Evolutionary conservation across 257 asterid genomes (phyloP).

Genomic region (Catharanthus roseus): DNA sequence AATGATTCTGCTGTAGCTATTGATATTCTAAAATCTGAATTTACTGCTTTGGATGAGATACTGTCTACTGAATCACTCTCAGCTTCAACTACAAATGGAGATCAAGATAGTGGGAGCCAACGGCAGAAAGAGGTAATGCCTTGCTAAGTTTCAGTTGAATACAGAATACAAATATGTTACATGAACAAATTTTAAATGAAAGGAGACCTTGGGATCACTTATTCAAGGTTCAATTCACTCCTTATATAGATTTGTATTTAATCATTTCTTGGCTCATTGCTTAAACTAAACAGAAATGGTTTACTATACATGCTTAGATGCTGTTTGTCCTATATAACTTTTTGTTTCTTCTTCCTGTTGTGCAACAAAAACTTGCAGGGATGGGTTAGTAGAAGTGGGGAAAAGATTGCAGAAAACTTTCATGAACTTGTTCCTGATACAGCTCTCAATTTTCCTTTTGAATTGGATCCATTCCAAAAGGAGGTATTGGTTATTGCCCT

Average conservation of each 20-base stretch:
- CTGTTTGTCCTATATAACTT: background rate
- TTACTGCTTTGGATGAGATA: slow-evolving; percentile 70
- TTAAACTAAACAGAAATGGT: background rate
- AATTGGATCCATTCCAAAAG: slow-evolving; percentile 92
- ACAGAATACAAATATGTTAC: background rate
- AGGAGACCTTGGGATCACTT: background rate
- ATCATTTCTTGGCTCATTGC: background rate
- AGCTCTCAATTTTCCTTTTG: slow-evolving; percentile 91
- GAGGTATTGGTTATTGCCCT: slow-evolving; percentile 51
- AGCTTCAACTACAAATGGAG: slow-evolving; percentile 33
- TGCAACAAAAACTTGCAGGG: slow-evolving; percentile 38
- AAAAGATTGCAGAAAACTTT: slow-evolving; percentile 62
- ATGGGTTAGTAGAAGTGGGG: slow-evolving; percentile 71
- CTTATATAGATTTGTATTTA: background rate
- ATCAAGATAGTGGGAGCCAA: slow-evolving; percentile 34
- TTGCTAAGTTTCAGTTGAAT: slow-evolving; percentile 13
- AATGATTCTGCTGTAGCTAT: slow-evolving; percentile 34
- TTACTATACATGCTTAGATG: background rate
- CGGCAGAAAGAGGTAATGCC: slow-evolving; percentile 57
- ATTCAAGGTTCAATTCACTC: background rate
- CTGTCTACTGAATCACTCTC: slow-evolving; percentile 52
- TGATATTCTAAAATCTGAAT: slow-evolving; percentile 30
- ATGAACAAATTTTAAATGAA: background rate
- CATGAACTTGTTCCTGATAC: slow-evolving; percentile 88
- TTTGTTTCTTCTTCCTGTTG: slow-evolving; percentile 2